Conservation (phyloP, 345 rosid genomes). For the Citrus maxima region DNA sequence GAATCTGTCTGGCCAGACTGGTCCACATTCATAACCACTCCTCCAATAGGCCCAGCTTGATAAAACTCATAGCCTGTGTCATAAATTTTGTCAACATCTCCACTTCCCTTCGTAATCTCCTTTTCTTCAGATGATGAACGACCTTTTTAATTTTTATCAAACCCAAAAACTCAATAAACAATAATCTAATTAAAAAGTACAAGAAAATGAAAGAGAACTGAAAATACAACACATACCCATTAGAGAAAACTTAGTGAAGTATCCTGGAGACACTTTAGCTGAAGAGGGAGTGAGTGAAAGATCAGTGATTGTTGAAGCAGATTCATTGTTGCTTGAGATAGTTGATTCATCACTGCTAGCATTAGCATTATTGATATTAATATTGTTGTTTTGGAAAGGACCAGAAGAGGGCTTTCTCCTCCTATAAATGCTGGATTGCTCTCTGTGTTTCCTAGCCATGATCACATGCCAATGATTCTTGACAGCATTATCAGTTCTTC, state of each 20-base stretch:
- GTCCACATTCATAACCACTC: conserved; percentile 26
- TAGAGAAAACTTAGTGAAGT: conserved; percentile 21
- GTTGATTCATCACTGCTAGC: conserved; percentile 41
- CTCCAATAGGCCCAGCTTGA: conserved; percentile 19
- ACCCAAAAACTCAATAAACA: background rate
- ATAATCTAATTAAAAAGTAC: background rate
- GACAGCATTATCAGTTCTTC: conserved; percentile 92
- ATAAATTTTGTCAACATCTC: conserved; percentile 17
- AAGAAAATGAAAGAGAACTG: too few species aligned
- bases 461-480: conserved; percentile 98
- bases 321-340: conserved; percentile 39
- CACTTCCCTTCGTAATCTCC: conserved; percentile 12
- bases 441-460: conserved; percentile 83
- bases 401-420: conserved; percentile 39
- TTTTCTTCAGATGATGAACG: conserved; percentile 19
- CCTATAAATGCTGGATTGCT: conserved; percentile 47
- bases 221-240: conserved; percentile 26
- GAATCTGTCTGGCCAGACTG: conserved; percentile 46
- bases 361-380: too few species aligned
- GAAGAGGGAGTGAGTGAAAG: conserved; percentile 61
- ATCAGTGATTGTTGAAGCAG: conserved; percentile 58
- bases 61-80: conserved; percentile 10
- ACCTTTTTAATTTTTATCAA: conserved; percentile 29
- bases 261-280: conserved; percentile 17
- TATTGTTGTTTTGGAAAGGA: conserved; percentile 14